These are phyloP conservation scores for Zymoseptoria brevis DNA, from an alignment of 2,329 filamentous ascomycete genomes.

Conservation along the genomic window DNA sequence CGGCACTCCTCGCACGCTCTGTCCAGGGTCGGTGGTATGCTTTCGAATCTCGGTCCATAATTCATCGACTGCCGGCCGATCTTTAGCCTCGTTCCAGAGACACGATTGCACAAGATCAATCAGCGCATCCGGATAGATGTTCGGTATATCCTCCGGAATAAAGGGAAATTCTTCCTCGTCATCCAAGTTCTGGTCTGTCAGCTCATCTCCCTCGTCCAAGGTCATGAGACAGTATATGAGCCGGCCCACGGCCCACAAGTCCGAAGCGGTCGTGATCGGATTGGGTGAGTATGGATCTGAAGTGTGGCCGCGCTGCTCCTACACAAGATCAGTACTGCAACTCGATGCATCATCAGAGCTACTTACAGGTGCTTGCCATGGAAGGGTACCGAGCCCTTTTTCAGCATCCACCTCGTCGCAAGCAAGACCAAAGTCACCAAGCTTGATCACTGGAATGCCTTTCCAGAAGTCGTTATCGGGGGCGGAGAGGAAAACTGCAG, in stretches of 20 bases:
- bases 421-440: slow-evolving; percentile 7
- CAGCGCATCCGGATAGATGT: background rate
- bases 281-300: background rate
- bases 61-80: background rate
- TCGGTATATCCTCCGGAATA: background rate
- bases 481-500: slow-evolving; percentile 1
- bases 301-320: background rate
- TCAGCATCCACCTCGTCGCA: background rate
- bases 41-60: background rate
- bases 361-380: slow-evolving; percentile 4
- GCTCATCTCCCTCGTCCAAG: background rate
- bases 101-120: background rate
- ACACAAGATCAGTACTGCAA: background rate
- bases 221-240: slow-evolving; percentile 6
- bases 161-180: background rate
- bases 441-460: slow-evolving; percentile 1
- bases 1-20: background rate
- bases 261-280: background rate
- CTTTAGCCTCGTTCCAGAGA: background rate
- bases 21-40: background rate
- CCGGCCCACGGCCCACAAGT: slow-evolving; percentile 3
- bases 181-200: background rate
- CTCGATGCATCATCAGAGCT: background rate
- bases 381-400: background rate
- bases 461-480: background rate